Evolutionary conservation across 2,329 filamentous ascomycete species (phyloP), one percentile per base, ranked within the genome.

Genomic region (Colletotrichum sp.): DNA sequence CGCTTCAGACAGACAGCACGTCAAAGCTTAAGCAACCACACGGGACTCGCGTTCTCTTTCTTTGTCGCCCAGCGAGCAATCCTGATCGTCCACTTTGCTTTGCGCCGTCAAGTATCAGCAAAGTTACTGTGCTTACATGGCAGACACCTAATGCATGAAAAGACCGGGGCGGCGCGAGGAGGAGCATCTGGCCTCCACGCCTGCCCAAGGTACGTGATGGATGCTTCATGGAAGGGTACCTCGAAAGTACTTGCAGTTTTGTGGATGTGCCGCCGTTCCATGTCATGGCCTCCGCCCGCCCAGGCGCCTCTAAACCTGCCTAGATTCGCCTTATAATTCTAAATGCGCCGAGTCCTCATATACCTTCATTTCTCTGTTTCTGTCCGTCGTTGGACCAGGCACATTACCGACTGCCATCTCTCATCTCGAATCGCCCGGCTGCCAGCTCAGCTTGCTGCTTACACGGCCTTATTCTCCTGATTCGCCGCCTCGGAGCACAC

Each of bases 1-100:
- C 62, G 64, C 56, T 76, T 43, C 64, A 65, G 55, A 69, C 64
- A 65, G 55, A 69, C 28, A 48, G n/a, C 13, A 58, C 18, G 70
- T 76, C 73, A 65, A 76, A 73, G 73, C 73, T 56, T 48, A 38
- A 58, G 10, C 28, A 65, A 32, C 73, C 67, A 70, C 66, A 69
- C 65, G 43, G 62, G 56, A 61, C 70, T 52, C 55, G 21, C 10
- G 7, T 61, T 56, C 32, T 61, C 66, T 60, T 74, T 71, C 66
- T 65, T 69, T 32, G 64, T 76, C 36, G 64, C 28, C 64, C 60
- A 38, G 70, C 58, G 21, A 69, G 36, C 64, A 64, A 52, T 34
- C 43, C 38, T 56, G 21, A 60, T 52, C 65, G 32, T 52, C 58
- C 60, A 18, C 30, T 48, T 38, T 68, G 70, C 21, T 69, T 68